phyloP scores from a whole-genome alignment of 2,329 filamentous ascomycete species.

The Cladophialophora yegresii region DNA sequence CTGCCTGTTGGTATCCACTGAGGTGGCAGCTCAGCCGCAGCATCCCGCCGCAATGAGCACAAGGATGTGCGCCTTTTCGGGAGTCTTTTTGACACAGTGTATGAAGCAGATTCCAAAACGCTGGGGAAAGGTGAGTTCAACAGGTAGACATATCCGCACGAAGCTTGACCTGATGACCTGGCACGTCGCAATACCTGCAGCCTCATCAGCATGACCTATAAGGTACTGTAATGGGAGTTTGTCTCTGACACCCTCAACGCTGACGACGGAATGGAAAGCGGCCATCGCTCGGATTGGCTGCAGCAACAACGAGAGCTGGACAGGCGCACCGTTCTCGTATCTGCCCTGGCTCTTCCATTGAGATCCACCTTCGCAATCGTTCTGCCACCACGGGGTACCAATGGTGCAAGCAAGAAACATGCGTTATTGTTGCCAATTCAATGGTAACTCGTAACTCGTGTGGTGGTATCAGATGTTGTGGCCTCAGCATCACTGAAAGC shows the following conservation, averaged over 20 bases:
- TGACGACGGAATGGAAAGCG: too few species aligned
- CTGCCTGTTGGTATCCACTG: background rate
- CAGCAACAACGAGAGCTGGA: too few species aligned
- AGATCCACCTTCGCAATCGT: background rate
- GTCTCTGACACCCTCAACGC: too few species aligned
- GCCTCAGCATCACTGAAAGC: too few species aligned
- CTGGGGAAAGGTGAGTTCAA: background rate
- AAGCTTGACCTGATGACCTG: background rate
- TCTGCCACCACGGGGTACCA: background rate
- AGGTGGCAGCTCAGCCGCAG: background rate
- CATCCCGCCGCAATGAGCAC: background rate
- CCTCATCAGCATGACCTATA: too few species aligned
- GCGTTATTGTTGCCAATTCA: background rate
- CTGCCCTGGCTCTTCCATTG: background rate
- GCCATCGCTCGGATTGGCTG: too few species aligned
- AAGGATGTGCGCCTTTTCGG: background rate
- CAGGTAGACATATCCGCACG: background rate
- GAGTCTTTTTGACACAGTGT: background rate
- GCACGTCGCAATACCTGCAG: background rate
- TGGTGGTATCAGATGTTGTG: too few species aligned
- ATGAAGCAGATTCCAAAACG: background rate
- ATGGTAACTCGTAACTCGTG: background rate
- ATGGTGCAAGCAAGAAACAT: background rate
- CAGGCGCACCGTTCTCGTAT: too few species aligned
- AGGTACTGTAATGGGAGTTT: too few species aligned